Evolutionary conservation across 2,329 filamentous ascomycete species (phyloP), one percentile per base, ranked within the genome.

Genomic region (Cladobotryum protrusum): DNA sequence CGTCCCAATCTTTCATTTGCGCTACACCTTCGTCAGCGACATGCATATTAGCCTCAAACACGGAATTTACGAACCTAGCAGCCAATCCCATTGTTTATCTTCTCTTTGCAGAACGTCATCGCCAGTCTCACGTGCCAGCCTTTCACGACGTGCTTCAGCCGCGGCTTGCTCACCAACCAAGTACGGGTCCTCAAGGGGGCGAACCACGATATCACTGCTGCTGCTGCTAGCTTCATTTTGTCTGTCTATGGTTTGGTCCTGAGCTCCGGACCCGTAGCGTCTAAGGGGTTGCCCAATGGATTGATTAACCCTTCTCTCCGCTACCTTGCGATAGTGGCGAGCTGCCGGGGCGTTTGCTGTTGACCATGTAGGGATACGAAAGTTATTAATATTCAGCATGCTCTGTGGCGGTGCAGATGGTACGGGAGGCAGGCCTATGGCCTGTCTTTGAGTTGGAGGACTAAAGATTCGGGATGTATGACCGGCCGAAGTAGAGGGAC

Each of bases 101-200:
- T 84, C 80, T 32, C 72, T 68, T 40, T 77, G 65, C 48, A 85
- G 66, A 39, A 81, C 65, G 51, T 79, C 78, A 20, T 77, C 76
- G 1, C 73, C 73, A 36, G 71, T 73, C 65, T 84, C 77, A 47
- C 76, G 69, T n/a, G 73, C 73, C 24, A 84, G 63, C 53, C 83
- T 72, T 59, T 79, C 78, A n/a, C 68, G 66, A 40, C 79, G 72
- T 7, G 82, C 81, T 54, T 73, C 65, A 9, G 72, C 70, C 2
- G 84, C 84, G 3, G 82, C 83, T 45, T 75, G 74, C 66, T 86
- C 82, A 33, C 84, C 84, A 2, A 87, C 84, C 9, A 87, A 69
- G 50, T 83, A 76, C 0, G 83, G 83, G 56, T 87, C 84, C 65
- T 87, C 84, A 15, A 83, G 71, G 3, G 81, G 82, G 6, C 75